Conservation (phyloP, 2,329 filamentous ascomycete species). For the Xylariaceae sp. region DNA sequence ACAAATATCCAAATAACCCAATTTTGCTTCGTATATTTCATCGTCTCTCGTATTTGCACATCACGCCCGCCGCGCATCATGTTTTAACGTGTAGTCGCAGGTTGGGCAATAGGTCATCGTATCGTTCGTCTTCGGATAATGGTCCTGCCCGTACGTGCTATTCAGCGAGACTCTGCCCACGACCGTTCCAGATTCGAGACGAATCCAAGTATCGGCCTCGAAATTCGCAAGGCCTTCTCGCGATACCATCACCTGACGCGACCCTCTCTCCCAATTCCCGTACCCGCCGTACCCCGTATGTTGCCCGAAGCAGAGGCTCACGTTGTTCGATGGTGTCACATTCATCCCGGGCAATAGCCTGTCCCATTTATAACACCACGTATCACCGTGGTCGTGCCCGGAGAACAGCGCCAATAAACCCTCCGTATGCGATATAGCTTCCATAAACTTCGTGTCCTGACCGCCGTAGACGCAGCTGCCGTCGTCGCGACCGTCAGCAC, state of each 20-base stretch:
- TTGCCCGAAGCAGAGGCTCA: constrained; percentile 54
- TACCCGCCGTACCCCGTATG: constrained; percentile 69
- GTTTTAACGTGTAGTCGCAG: constrained; percentile 22
- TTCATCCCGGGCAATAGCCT: constrained; percentile 27
- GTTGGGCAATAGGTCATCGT: constrained; percentile 32
- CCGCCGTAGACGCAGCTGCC: constrained; percentile 41
- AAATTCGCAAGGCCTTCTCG: constrained; percentile 38
- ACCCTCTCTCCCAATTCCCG: constrained; percentile 58
- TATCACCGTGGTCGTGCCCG: constrained; percentile 63
- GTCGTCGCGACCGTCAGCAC: constrained; percentile 37
- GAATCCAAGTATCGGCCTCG: constrained; percentile 56
- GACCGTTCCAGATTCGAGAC: constrained; percentile 52
- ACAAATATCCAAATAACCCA: no score
- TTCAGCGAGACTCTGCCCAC: constrained; percentile 54
- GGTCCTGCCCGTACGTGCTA: constrained; percentile 53
- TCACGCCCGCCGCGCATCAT: no score
- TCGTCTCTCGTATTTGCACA: no score
- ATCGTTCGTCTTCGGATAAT: constrained; percentile 45
- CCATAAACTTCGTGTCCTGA: constrained; percentile 60
- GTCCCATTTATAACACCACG: constrained; percentile 54
- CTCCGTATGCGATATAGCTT: constrained; percentile 50
- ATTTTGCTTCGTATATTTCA: no score
- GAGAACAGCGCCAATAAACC: constrained; percentile 57
- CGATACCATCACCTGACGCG: constrained; percentile 50
- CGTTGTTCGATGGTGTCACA: constrained; percentile 37